phyloP scores from a whole-genome alignment of 2,329 filamentous ascomycete genomes.

The Beauveria australis region DNA sequence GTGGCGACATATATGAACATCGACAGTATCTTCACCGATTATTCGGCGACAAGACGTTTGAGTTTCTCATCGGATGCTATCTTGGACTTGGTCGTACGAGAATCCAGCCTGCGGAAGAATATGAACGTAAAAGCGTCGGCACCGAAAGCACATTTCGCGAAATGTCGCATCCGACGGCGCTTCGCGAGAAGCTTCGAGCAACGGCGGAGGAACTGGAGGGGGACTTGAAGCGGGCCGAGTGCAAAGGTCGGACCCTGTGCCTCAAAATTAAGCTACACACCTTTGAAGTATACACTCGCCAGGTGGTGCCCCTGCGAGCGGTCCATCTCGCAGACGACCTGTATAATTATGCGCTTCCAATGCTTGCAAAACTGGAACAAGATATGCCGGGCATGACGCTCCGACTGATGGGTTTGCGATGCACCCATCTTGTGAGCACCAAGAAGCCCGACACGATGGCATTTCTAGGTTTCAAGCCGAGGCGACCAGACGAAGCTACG shows the following conservation, averaged over 20 bases:
- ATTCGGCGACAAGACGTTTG: constrained; percentile 86
- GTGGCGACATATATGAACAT: constrained; percentile 75
- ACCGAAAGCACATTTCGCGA: constrained; percentile 90
- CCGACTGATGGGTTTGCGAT: constrained; percentile 79
- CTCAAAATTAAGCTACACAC: constrained; percentile 92
- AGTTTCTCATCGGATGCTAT: constrained; percentile 77
- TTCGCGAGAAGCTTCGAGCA: constrained; percentile 69
- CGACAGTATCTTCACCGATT: constrained; percentile 66
- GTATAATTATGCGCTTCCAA: constrained; percentile 72
- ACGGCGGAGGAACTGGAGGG: constrained; percentile 82
- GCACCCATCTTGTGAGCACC: constrained; percentile 78
- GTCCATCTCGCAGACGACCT: constrained; percentile 70
- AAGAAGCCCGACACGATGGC: constrained; percentile 69
- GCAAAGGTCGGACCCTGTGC: constrained; percentile 84
- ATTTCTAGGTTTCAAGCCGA: constrained; percentile 64
- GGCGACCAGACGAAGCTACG: constrained; percentile 13
- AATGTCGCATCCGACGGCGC: constrained; percentile 56
- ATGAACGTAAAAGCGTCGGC: constrained; percentile 87
- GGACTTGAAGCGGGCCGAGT: constrained; percentile 69
- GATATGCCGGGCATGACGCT: constrained; percentile 74
- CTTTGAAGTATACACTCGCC: constrained; percentile 82
- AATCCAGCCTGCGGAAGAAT: constrained; percentile 79
- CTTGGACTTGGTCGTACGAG: constrained; percentile 79
- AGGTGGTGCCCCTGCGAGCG: constrained; percentile 65
- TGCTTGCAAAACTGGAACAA: constrained; percentile 75